Evolutionary conservation across 2,329 filamentous ascomycete species (phyloP).

Genomic region (Aspergillus transmontanensis): DNA sequence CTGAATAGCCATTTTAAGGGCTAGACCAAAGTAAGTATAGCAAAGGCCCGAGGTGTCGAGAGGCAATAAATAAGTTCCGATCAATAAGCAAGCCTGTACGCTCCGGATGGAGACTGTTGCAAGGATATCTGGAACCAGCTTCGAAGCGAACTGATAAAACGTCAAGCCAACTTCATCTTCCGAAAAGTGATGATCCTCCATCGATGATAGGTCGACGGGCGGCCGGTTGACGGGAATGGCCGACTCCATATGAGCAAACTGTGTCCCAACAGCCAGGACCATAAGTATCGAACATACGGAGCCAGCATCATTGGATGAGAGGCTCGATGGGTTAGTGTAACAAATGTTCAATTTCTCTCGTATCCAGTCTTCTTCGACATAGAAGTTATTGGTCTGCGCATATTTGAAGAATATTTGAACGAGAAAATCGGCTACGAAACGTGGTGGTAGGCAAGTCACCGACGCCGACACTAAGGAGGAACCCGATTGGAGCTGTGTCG

Average conservation of each 20-base stretch:
- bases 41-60: constrained; percentile 59
- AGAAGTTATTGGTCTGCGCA: constrained; percentile 48
- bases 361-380: constrained; percentile 47
- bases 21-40: constrained; percentile 60
- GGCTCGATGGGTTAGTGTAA: constrained; percentile 38
- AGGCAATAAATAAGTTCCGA: constrained; percentile 59
- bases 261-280: constrained; percentile 47
- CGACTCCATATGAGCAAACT: constrained; percentile 48
- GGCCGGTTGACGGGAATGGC: constrained; percentile 38
- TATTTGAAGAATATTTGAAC: constrained; percentile 49
- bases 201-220: constrained; percentile 23
- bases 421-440: constrained; percentile 47
- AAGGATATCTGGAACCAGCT: constrained; percentile 59
- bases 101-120: constrained; percentile 59
- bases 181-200: constrained; percentile 43
- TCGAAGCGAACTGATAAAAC: constrained; percentile 60
- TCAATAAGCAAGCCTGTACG: constrained; percentile 60
- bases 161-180: constrained; percentile 59
- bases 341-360: constrained; percentile 41
- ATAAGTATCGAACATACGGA: constrained; percentile 47
- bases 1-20: constrained; percentile 60
- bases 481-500: constrained; percentile 44
- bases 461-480: constrained; percentile 41
- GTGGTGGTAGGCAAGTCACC: constrained; percentile 44
- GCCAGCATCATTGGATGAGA: constrained; percentile 42